Conservation (phyloP, 2,329 filamentous ascomycete species). For the Pyricularia sp. region DNA sequence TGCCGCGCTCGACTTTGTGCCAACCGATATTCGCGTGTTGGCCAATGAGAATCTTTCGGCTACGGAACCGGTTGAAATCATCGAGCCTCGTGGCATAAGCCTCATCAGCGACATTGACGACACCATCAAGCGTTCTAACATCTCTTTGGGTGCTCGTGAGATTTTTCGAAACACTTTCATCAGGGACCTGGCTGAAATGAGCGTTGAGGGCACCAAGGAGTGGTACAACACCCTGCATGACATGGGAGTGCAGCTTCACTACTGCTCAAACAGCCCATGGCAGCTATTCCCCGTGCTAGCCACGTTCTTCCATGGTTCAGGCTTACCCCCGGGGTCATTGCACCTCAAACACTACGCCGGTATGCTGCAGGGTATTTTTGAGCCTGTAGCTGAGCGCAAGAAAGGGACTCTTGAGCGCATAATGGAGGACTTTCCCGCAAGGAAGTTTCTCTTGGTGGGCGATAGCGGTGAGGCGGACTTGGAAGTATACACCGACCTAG, state of each 20-base stretch:
- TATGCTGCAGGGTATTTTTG: constrained; percentile 96
- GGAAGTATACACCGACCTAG: constrained; percentile 95
- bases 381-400: constrained; percentile 92
- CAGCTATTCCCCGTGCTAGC: constrained; percentile 87
- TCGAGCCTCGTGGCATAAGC: constrained; percentile 72
- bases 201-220: constrained; percentile 76
- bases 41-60: constrained; percentile 79
- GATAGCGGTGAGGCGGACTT: constrained; percentile 96
- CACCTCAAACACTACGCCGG: constrained; percentile 95
- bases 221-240: constrained; percentile 76
- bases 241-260: constrained; percentile 83
- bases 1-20: constrained; percentile 78
- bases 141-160: constrained; percentile 75
- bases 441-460: constrained; percentile 84
- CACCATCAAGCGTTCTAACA: constrained; percentile 92
- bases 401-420: constrained; percentile 80
- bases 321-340: constrained; percentile 78
- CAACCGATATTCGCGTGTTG: constrained; percentile 79
- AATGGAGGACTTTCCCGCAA: constrained; percentile 77
- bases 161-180: constrained; percentile 97
- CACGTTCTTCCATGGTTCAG: constrained; percentile 72
- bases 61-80: constrained; percentile 68
- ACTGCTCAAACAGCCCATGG: constrained; percentile 99
- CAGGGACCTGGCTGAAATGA: constrained; percentile 71
- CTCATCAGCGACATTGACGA: constrained; percentile 97